Conservation (phyloP, 768 basidiomycete genomes). For the Xerocomellus chrysenteron region DNA sequence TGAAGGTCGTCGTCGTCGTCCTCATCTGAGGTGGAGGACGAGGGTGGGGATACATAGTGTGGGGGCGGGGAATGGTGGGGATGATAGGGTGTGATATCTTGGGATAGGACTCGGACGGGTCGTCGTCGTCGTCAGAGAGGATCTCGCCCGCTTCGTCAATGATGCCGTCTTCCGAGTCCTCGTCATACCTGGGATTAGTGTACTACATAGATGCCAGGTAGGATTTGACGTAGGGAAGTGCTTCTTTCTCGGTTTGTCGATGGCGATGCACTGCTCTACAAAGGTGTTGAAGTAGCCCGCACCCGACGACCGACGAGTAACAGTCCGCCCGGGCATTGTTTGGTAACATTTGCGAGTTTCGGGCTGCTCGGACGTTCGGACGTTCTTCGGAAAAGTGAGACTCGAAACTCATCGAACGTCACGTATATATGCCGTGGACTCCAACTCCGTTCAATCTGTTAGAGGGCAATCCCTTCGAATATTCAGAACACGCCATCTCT, state of each 20-base stretch:
- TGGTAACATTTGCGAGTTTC: no score
- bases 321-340: no score
- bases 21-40: constrained; percentile 39
- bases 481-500: no score
- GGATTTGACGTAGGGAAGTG: constrained; percentile 13
- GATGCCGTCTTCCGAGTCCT: constrained; percentile 60
- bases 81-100: constrained; percentile 13
- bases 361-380: no score
- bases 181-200: constrained; percentile 57
- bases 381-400: no score
- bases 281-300: constrained; percentile 85
- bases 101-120: constrained; percentile 17
- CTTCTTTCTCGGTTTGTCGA: constrained; percentile 64
- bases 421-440: no score
- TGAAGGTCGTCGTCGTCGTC: constrained; percentile 59
- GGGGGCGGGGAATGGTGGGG: constrained; percentile 24
- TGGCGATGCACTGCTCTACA: constrained; percentile 93
- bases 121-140: constrained; percentile 29
- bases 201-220: not conserved
- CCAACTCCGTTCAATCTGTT: no score
- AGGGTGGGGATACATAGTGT: constrained; percentile 25
- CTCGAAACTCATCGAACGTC: no score
- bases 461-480: no score
- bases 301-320: no score
- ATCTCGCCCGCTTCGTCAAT: constrained; percentile 53